Percentiles rank a stretch among this genome's conserved stretches.
Evolutionary conservation across 1,284 basidiomycete genomes (phyloP).

Genomic region (Xerocomus nothofagi): DNA sequence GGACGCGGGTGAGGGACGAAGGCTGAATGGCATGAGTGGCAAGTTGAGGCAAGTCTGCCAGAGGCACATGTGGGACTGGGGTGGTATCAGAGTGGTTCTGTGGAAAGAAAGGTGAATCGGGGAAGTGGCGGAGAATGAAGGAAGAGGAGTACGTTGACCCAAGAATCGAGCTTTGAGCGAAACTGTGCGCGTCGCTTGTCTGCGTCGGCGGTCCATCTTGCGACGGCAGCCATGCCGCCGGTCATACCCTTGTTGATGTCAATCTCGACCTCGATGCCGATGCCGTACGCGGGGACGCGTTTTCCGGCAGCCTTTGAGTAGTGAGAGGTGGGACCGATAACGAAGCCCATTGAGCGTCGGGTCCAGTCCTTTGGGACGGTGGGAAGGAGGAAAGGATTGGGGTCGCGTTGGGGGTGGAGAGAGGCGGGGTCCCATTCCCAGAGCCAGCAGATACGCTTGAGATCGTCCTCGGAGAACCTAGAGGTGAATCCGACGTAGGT

Average conservation of each 20-base stretch:
- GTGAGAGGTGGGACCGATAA: slow-evolving; percentile 69
- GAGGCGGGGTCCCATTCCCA: slow-evolving; percentile 78
- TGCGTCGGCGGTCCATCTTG: slow-evolving; percentile 73
- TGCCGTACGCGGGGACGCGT: slow-evolving; percentile 73
- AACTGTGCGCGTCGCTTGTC: slow-evolving; percentile 61
- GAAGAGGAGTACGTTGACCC: slow-evolving; percentile 54
- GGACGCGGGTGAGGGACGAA: slow-evolving; percentile 64
- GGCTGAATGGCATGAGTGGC: slow-evolving; percentile 46
- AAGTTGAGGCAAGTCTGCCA: slow-evolving; percentile 64
- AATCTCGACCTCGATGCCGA: slow-evolving; percentile 83
- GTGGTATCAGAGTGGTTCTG: slow-evolving; percentile 51
- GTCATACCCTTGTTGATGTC: slow-evolving; percentile 76
- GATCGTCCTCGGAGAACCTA: slow-evolving; percentile 63
- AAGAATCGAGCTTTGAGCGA: slow-evolving; percentile 56
- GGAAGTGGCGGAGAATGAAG: background rate
- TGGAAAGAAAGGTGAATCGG: slow-evolving; percentile 11
- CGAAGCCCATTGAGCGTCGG: slow-evolving; percentile 73
- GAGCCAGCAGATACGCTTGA: slow-evolving; percentile 78
- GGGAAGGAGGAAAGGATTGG: slow-evolving; percentile 69
- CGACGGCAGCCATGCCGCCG: slow-evolving; percentile 80
- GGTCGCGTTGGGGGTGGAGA: slow-evolving; percentile 44
- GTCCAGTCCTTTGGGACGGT: slow-evolving; percentile 62
- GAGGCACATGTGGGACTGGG: slow-evolving; percentile 57
- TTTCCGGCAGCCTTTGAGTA: slow-evolving; percentile 62
- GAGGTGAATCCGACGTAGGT: slow-evolving; percentile 67